Evolutionary conservation across 495 filamentous ascomycete species (phyloP).

Genomic region (Daldinia childiae): DNA sequence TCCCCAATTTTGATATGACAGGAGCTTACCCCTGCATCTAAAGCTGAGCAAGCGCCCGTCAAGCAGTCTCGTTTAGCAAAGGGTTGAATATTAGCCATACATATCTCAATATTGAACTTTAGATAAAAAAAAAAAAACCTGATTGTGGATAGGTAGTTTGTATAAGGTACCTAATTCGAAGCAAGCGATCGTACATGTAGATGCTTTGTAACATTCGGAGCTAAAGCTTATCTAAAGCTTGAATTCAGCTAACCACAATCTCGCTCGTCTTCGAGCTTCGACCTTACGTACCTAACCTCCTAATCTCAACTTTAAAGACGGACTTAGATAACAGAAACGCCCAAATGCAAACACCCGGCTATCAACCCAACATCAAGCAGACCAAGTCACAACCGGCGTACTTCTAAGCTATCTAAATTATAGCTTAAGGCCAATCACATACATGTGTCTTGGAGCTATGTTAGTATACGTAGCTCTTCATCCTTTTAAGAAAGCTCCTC

Average conservation of each 20-base stretch:
- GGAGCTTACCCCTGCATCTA: not conserved
- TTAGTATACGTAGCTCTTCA: constrained; percentile 12
- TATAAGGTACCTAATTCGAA: not conserved
- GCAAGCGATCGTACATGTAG: not conserved
- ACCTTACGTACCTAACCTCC: not conserved
- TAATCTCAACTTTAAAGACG: constrained; percentile 4
- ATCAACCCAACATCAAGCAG: constrained; percentile 6
- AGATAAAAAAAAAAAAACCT: not conserved
- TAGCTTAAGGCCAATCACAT: constrained; percentile 27
- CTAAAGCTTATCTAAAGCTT: not conserved
- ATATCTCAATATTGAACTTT: not conserved
- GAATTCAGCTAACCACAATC: too few species aligned
- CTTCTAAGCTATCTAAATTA: constrained; percentile 15
- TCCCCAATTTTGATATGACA: not conserved
- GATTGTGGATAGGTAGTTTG: too few species aligned
- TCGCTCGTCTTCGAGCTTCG: not conserved
- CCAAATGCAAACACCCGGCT: constrained; percentile 21
- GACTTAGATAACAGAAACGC: not conserved
- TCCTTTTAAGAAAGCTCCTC: constrained; percentile 37
- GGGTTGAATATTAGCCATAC: not conserved
- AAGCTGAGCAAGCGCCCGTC: not conserved
- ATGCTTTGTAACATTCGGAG: not conserved
- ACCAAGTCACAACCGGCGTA: not conserved
- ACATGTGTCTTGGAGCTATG: constrained; percentile 14
- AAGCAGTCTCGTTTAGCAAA: not conserved